phyloP scores from a whole-genome alignment of 2,329 filamentous ascomycete genomes.

The Parascedosporium putredinis region DNA sequence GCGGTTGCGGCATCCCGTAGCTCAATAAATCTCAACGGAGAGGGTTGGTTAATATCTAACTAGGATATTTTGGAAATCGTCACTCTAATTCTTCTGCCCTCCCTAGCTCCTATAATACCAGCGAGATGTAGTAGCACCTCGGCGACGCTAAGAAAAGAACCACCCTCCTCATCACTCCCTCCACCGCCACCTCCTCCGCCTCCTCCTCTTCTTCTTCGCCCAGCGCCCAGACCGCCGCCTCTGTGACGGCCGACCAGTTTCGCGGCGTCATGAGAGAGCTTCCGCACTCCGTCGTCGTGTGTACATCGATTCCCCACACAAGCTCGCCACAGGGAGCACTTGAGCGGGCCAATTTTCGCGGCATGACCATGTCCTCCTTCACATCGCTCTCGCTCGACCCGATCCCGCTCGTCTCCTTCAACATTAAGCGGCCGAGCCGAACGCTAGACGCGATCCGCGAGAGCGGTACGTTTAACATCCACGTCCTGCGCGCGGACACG shows the following conservation, averaged over 20 bases:
- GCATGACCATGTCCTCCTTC: conserved; percentile 51
- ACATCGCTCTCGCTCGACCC: conserved; percentile 44
- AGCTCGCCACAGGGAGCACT: neutral
- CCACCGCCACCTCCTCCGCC: neutral
- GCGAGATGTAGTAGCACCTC: neutral
- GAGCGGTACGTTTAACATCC: conserved; percentile 40
- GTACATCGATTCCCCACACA: conserved; percentile 32
- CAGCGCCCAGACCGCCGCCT: neutral
- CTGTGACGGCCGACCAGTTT: conserved; percentile 30
- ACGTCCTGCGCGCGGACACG: conserved; percentile 38
- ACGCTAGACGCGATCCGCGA: conserved; percentile 40
- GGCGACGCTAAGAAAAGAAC: neutral
- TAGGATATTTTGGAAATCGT: no score
- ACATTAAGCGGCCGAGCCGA: conserved; percentile 44
- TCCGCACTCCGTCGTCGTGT: conserved; percentile 44
- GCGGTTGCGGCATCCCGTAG: no score
- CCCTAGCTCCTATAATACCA: no score
- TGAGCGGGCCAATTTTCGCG: conserved; percentile 24
- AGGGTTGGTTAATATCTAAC: no score
- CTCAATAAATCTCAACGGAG: no score
- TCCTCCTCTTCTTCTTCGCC: neutral
- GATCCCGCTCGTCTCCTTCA: conserved; percentile 39
- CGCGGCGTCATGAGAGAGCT: conserved; percentile 44
- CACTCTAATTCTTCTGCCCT: no score
- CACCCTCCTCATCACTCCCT: no score